Base-by-base conservation (phyloP, 176 grass and related monocot genomes). In the Musa acuminata region DNA sequence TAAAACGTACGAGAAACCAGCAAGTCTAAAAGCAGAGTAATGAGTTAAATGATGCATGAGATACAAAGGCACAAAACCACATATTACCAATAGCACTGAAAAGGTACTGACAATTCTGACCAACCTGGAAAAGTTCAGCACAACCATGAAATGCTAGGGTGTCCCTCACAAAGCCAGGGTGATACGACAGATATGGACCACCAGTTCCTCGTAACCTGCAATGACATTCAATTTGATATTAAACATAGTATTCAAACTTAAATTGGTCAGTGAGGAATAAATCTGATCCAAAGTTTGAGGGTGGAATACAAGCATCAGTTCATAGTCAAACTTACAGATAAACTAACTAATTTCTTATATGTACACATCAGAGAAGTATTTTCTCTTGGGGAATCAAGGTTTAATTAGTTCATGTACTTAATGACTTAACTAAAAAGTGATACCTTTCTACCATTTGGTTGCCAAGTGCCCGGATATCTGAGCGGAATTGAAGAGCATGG, bases 101-200 rank as follows among this genome's bases (percentile, higher is more conserved):
- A 6, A 48, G 51, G 19, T 20, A 50, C 9, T 51, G 8, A 11
- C 1, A 71, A 78, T 71, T 82, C 71, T 79, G 54, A 65, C 63
- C 29, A 87, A 99, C 95, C 90, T 99, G 91, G 83, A 91, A 99
- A 51, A 86, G 88, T 87, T 99, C 95, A 55, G 95, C 95, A 72
- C 90, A 99, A 73, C 95, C 95, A 94, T 99, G 95, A 94, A 91
- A 94, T 77, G 95, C 95, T 87, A 99, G 76, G 83, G 91, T 87
- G 79, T 93, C 90, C 78, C 86, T 94, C 49, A 91, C 68, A 35
- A 99, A 77, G 71, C 95, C 90, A 51, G 90, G 88, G 55, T 94
- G 82, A 87, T 99, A 94, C 49, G 84, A 88, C 35, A 99, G 78
- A 89, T 99, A 94, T 55, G 90, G 90, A 81, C 27, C 51, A 13